These are phyloP conservation scores for Paramecium sonneborni DNA, from an alignment of 73 alveolate species.

Conservation along the genomic window DNA sequence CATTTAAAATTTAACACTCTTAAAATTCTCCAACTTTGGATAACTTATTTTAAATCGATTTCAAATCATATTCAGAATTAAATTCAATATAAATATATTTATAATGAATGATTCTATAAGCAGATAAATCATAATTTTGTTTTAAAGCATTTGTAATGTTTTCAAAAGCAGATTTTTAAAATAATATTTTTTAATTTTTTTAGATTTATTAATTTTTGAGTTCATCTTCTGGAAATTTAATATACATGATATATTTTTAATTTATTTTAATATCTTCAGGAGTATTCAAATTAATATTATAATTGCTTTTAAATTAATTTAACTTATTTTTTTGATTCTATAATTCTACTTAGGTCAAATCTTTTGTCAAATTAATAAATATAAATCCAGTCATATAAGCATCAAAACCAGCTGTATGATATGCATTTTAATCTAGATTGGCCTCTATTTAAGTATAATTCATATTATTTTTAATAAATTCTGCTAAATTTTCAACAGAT, in stretches of 20 bases:
- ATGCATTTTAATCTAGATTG: background rate
- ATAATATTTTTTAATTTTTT: background rate
- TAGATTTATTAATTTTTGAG: background rate
- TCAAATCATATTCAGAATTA: background rate
- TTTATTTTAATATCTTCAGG: background rate
- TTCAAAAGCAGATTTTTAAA: background rate
- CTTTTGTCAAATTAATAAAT: background rate
- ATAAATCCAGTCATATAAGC: slow-evolving; percentile 43
- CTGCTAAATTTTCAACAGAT: background rate
- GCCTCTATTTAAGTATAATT: background rate
- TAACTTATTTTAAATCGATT: background rate
- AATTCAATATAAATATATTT: slow-evolving; percentile 36
- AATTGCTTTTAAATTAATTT: background rate
- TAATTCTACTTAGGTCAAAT: background rate
- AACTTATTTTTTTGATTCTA: background rate
- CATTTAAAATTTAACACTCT: background rate
- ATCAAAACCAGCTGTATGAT: slow-evolving; percentile 54
- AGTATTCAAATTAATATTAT: background rate
- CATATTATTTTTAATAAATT: background rate
- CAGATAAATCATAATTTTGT: background rate
- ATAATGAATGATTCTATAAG: background rate
- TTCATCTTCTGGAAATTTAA: background rate
- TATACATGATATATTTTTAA: background rate
- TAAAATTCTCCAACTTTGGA: background rate
- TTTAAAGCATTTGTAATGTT: background rate